Evolutionary conservation across 805 yeast genomes (phyloP), one percentile per base, ranked within the genome.

Genomic region (Candida multigemmis): DNA sequence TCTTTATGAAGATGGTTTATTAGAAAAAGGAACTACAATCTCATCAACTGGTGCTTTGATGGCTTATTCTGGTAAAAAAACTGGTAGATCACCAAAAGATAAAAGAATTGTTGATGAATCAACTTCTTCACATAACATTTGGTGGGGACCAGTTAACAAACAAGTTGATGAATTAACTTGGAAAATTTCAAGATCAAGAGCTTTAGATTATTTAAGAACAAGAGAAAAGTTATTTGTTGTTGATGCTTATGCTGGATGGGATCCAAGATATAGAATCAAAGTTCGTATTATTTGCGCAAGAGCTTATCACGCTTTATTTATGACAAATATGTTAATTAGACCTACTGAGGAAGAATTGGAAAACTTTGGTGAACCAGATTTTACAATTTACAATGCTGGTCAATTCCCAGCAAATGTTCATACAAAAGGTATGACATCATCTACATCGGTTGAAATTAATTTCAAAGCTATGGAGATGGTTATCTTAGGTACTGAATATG

Each of bases 111-210:
- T 89, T 37, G 96, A 87, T 47, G 97, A 91, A 66, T 80, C 74
- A 44, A 70, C 91, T 27, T 85, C 96, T 21, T 60, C 71, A 34
- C 71, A 83, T 33, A 66, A 87, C 49, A 75, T 89, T 44, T 89
- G 98, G 98, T 89, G 98, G 98, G 98, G 98, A 14, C 97, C 97
- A 2, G 98, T 89, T 42, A 89, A 89, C 68, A 85, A 82, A 63
- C 83, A 89, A 62, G 87, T 89, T 44, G 80, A 84, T 34, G 94
- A 85, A 60, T 77, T 78, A 53, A 86, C 96, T 13, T 89, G 97
- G 97, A 74, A 75, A 46, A 86, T 89, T 46, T 83, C 93, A 56
- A 80, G 94, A 56, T 89, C 89, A 44, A 83, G 98, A 64, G 97
- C 98, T 27, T 73, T 87, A 41, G 98, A 89, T 61, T 89, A 87